Base-by-base conservation (phyloP, 2,329 filamentous ascomycete species). In the Sclerotinia spermophila region DNA sequence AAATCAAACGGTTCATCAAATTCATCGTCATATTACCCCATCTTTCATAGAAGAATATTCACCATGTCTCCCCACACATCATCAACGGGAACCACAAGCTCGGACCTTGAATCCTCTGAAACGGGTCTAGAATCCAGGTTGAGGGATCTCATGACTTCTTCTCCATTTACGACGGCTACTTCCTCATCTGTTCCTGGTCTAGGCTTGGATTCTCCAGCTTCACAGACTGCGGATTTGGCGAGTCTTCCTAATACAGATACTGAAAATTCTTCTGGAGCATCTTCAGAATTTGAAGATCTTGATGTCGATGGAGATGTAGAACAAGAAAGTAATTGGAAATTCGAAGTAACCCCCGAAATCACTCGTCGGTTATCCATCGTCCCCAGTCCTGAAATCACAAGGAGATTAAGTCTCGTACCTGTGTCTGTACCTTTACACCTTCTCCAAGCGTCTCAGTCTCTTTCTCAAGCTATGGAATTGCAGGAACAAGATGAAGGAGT, bases 231-330 rank as follows among this genome's bases (percentile, higher is more conserved):
- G 8, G 76, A 76, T 30, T 64, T 53, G 48, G 73, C 24, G 71
- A 77, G 33, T 71, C 72, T n/a, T 72, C 68, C 68, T 6, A 74
- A 68, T 53, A 75, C 74, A 10, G 74, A 76, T 51, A 76, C 75
- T 30, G 75, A 77, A 27, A 73, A 72, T 45, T 73, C 66, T 48
- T 69, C 56, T 24, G 58, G n/a, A 7, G 24, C 21, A 5, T 61
- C 55, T 33, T 64, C 67, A 2, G 67, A 69, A 30, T 45, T 42
- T 7, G 67, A 72, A n/a, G 55, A 55, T 42, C 44, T 33, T 17
- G 60, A 64, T n/a, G 13, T 35, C 1, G 61, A 65, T 53, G 45
- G 27, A 13, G 66, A 72, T 45, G 8, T 11, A 33, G 55, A 61
- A 2, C 21, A 42, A 19, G 21, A 53, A 40, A 48, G 51, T 8